Evolutionary conservation across 2,329 filamentous ascomycete species (phyloP).

Genomic region (Fusarium sp.): DNA sequence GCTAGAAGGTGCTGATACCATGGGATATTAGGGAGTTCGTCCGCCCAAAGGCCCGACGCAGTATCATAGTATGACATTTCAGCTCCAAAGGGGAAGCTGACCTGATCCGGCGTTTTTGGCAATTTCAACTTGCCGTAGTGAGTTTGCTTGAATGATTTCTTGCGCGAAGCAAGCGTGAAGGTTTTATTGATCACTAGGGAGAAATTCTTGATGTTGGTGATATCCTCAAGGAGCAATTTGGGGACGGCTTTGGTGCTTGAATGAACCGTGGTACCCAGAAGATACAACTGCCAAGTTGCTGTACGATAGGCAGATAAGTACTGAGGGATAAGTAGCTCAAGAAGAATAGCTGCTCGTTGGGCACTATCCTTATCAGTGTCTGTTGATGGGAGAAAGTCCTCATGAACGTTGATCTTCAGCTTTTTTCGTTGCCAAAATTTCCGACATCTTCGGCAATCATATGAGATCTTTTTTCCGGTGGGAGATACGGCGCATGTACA

Average conservation of each 20-base stretch:
- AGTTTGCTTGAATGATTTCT: slow-evolving; percentile 43
- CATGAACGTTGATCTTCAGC: slow-evolving; percentile 33
- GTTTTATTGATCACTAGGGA: accelerated
- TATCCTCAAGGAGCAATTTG: neutral
- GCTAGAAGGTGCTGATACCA: slow-evolving; percentile 34
- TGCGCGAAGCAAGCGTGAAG: slow-evolving; percentile 38
- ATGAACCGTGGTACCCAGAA: neutral
- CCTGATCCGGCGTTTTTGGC: slow-evolving; percentile 15
- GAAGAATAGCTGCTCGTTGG: slow-evolving; percentile 57
- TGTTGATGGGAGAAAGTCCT: slow-evolving; percentile 41
- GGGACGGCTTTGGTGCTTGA: neutral
- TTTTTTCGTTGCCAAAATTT: slow-evolving; percentile 13
- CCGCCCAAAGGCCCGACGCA: slow-evolving; percentile 15
- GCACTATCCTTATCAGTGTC: neutral
- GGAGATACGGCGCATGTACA: slow-evolving; percentile 29
- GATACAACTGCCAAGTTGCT: slow-evolving; percentile 24
- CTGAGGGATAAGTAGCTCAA: slow-evolving; percentile 55
- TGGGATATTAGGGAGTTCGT: slow-evolving; percentile 3
- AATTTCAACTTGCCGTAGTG: slow-evolving; percentile 37
- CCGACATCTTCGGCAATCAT: slow-evolving; percentile 31
- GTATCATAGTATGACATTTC: slow-evolving; percentile 34
- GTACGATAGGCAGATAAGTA: slow-evolving; percentile 54
- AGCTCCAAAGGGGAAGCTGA: slow-evolving; percentile 30
- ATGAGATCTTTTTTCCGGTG: neutral
- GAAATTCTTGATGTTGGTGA: neutral